phyloP scores from a whole-genome alignment of 176 grass and related monocot genomes.

The Carex parvula region DNA sequence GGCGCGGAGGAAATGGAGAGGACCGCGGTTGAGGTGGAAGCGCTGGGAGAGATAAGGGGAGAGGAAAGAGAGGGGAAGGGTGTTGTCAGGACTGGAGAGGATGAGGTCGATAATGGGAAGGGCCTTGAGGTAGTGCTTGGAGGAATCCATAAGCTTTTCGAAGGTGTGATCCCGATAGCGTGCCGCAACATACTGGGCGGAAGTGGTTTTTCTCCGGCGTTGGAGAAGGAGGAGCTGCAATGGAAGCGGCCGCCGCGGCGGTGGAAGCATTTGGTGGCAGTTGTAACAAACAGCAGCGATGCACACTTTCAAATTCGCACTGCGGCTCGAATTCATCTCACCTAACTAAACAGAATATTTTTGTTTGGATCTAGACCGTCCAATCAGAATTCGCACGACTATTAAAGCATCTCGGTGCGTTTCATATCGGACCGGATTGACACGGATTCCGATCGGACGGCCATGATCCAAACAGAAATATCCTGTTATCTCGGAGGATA shows the following conservation, averaged over 20 bases:
- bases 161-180: conserved; percentile 60
- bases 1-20: conserved; percentile 61
- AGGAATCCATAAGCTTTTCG: conserved; percentile 57
- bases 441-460: too few species aligned
- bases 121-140: conserved; percentile 57
- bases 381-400: too few species aligned
- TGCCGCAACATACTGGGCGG: conserved; percentile 58
- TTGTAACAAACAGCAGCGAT: background rate
- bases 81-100: conserved; percentile 39
- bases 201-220: conserved; percentile 48
- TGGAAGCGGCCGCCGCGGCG: conserved; percentile 9
- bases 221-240: conserved; percentile 25
- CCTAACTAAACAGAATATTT: too few species aligned
- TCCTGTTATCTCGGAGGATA: too few species aligned
- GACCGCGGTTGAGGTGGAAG: conserved; percentile 48
- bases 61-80: conserved; percentile 37
- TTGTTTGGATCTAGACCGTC: too few species aligned
- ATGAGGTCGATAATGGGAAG: conserved; percentile 61
- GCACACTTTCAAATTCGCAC: background rate
- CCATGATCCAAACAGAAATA: too few species aligned
- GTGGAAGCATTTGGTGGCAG: background rate
- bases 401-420: too few species aligned
- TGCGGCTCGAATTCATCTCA: too few species aligned
- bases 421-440: too few species aligned
- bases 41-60: conserved; percentile 49